Percentiles rank a stretch among this genome's conserved stretches.
Evolutionary conservation across 2,329 filamentous ascomycete species (phyloP).

Genomic region (Diaporthe batatas): DNA sequence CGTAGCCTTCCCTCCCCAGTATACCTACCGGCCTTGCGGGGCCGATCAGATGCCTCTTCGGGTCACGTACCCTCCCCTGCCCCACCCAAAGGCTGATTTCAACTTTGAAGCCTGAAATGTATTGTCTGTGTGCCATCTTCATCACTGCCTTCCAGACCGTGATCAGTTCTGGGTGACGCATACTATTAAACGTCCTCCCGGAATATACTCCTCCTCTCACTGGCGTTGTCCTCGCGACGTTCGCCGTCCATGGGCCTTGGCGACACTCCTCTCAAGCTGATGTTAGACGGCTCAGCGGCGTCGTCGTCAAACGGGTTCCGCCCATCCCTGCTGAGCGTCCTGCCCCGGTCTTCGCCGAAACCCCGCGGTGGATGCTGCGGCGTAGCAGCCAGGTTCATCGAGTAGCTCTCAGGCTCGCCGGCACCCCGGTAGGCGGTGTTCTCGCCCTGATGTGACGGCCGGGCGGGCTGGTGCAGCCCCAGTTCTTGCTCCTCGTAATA

Average conservation of each 20-base stretch:
- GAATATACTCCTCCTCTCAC: slow-evolving; percentile 77
- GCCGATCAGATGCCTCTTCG: slow-evolving; percentile 5
- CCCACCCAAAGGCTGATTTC: background rate
- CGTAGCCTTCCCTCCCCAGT: background rate
- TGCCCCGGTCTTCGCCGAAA: slow-evolving; percentile 54
- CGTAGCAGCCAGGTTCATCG: slow-evolving; percentile 61
- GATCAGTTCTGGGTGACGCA: background rate
- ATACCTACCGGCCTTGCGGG: background rate
- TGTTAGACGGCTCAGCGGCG: slow-evolving; percentile 71
- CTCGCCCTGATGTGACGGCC: slow-evolving; percentile 53
- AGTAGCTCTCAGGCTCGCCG: slow-evolving; percentile 56
- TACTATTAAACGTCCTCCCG: slow-evolving; percentile 72
- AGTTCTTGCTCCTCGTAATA: slow-evolving; percentile 86
- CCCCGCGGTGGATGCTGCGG: slow-evolving; percentile 51
- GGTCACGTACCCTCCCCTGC: background rate
- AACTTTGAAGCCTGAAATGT: background rate
- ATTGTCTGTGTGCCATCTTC: background rate
- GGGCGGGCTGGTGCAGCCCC: slow-evolving; percentile 73
- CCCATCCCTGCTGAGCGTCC: slow-evolving; percentile 57
- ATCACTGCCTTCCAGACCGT: background rate
- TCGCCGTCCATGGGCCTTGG: slow-evolving; percentile 76
- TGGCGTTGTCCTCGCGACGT: slow-evolving; percentile 54
- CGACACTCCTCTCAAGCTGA: slow-evolving; percentile 78
- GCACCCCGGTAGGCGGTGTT: slow-evolving; percentile 51
- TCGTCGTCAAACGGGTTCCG: slow-evolving; percentile 79